phyloP scores from a whole-genome alignment of 352 stramenopile species.

The Globisporangium rhizosaccharum region DNA sequence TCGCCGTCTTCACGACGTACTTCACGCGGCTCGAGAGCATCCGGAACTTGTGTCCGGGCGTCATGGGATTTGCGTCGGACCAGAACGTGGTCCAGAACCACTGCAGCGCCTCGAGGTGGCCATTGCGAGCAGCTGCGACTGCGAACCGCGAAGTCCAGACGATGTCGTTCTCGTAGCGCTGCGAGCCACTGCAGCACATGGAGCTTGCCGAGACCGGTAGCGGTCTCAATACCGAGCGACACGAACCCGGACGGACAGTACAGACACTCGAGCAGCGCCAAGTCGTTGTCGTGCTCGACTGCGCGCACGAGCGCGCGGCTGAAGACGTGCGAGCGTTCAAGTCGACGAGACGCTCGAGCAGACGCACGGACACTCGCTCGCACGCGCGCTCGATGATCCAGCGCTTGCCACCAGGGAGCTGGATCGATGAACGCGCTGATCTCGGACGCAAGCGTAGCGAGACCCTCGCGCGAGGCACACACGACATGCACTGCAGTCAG shows the following conservation, averaged over 20 bases:
- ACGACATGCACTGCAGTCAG: neutral
- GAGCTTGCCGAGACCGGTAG: slow-evolving; percentile 1
- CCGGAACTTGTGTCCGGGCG: no score
- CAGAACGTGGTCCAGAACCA: no score
- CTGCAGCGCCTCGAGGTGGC: no score
- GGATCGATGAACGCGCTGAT: slow-evolving; percentile 1
- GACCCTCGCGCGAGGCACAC: neutral
- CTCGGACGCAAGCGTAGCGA: neutral
- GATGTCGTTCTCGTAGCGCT: neutral
- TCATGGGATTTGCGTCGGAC: no score
- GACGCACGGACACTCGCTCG: neutral
- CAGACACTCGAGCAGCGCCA: neutral
- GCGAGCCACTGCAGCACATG: slow-evolving; percentile 4
- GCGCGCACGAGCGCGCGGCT: neutral
- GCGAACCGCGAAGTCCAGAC: slow-evolving; percentile 1
- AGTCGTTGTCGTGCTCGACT: neutral
- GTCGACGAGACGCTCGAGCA: neutral
- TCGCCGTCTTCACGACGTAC: no score
- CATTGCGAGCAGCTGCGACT: no score
- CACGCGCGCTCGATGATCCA: slow-evolving; percentile 5
- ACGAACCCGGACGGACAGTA: neutral
- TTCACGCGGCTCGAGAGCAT: no score
- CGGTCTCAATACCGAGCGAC: neutral
- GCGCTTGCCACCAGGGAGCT: neutral
- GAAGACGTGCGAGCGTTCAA: slow-evolving; percentile 3